Evolutionary conservation across 2,329 filamentous ascomycete species (phyloP).

Genomic region (Rutstroemia sp.): DNA sequence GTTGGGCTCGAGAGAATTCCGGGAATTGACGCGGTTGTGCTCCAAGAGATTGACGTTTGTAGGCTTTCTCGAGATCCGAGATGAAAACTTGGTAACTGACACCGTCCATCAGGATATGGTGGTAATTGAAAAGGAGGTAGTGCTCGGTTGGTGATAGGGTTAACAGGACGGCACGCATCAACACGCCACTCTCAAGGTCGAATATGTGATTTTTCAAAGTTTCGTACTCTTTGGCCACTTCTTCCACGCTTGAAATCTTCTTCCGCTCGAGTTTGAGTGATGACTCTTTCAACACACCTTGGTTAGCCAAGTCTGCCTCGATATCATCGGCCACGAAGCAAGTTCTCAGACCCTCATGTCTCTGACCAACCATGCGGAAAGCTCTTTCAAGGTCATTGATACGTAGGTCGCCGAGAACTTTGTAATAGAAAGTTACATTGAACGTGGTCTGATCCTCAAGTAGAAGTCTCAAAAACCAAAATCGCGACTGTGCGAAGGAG

Average conservation of each 20-base stretch:
- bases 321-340: constrained; percentile 14
- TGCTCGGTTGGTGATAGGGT: constrained; percentile 29
- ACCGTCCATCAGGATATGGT: constrained; percentile 46
- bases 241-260: not conserved
- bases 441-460: constrained; percentile 23
- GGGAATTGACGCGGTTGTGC: constrained; percentile 28
- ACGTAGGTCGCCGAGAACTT: constrained; percentile 18
- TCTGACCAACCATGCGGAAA: constrained; percentile 12
- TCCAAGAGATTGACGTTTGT: not conserved
- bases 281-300: constrained; percentile 8
- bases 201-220: not conserved
- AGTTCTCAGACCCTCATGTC: constrained; percentile 26
- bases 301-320: not conserved
- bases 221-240: not conserved
- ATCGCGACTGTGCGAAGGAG: constrained; percentile 14
- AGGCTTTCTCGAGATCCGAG: not conserved
- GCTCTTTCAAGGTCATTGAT: constrained; percentile 17
- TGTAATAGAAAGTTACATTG: constrained; percentile 19
- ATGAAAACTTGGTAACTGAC: constrained; percentile 37
- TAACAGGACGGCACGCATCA: constrained; percentile 29
- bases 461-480: constrained; percentile 23
- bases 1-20: constrained; percentile 31
- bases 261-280: not conserved
- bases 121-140: constrained; percentile 36
- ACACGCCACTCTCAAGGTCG: not conserved